phyloP scores from a whole-genome alignment of 345 rosid species.

The Hevea brasiliensis region DNA sequence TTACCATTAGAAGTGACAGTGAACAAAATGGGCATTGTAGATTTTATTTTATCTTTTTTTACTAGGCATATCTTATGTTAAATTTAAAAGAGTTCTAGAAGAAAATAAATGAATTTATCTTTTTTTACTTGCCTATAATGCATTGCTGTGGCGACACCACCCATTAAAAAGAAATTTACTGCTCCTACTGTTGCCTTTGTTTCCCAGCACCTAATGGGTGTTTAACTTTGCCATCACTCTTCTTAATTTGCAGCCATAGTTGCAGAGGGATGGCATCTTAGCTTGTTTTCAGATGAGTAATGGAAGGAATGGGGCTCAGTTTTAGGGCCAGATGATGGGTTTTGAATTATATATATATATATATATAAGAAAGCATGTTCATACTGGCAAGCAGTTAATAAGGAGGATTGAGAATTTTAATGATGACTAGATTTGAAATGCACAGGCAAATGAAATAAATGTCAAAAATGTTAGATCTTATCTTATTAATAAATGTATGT shows the following conservation, averaged over 20 bases:
- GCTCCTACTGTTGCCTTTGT: constrained; percentile 13
- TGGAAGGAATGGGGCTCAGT: constrained; percentile 27
- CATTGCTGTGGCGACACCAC: constrained; percentile 8
- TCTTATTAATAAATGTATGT: no score
- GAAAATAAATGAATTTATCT: background rate
- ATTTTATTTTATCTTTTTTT: no score
- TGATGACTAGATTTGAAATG: no score
- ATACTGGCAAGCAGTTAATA: no score
- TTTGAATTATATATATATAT: background rate
- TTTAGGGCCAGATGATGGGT: constrained; percentile 25
- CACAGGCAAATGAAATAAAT: no score
- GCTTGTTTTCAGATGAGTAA: constrained; percentile 4
- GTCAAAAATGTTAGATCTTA: no score
- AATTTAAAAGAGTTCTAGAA: background rate
- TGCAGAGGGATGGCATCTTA: background rate
- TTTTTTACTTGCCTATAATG: background rate
- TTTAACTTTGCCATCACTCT: constrained; percentile 20
- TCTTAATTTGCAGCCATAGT: constrained; percentile 15
- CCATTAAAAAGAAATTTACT: background rate
- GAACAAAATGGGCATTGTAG: background rate
- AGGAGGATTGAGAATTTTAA: no score
- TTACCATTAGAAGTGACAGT: background rate
- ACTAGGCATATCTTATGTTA: no score
- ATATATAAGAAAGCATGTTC: no score
- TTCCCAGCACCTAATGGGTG: constrained; percentile 21